Evolutionary conservation across 2,329 filamentous ascomycete genomes (phyloP).

Genomic region (Blumeria graminis): DNA sequence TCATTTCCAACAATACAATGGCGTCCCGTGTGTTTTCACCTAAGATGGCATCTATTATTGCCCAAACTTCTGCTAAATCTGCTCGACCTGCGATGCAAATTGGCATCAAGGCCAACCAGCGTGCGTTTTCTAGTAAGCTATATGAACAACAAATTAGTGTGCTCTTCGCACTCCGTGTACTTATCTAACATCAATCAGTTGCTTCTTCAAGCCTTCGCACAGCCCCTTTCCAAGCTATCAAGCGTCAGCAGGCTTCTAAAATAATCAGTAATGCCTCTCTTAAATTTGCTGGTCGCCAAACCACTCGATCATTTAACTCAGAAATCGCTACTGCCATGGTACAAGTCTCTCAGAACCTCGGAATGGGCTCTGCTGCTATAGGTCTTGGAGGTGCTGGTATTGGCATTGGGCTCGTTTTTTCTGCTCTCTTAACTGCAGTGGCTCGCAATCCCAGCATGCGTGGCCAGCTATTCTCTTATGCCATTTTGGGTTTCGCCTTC

Average conservation of each 20-base stretch:
- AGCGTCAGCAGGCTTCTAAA: slow-evolving; percentile 45
- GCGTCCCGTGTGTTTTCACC: slow-evolving; percentile 56
- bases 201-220: slow-evolving; percentile 8
- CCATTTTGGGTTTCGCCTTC: slow-evolving; percentile 89
- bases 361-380: slow-evolving; percentile 75
- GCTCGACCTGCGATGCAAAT: slow-evolving; percentile 51
- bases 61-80: slow-evolving; percentile 34
- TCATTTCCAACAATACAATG: slow-evolving; percentile 25
- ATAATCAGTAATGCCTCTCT: slow-evolving; percentile 30
- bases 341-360: slow-evolving; percentile 75
- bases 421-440: slow-evolving; percentile 67
- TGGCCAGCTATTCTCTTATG: slow-evolving; percentile 88
- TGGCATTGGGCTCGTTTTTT: slow-evolving; percentile 89
- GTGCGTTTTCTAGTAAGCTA: slow-evolving; percentile 43
- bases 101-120: slow-evolving; percentile 36
- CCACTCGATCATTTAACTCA: slow-evolving; percentile 55
- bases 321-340: slow-evolving; percentile 76
- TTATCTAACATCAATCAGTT: slow-evolving; percentile 15
- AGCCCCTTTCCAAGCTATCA: slow-evolving; percentile 20
- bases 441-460: slow-evolving; percentile 86
- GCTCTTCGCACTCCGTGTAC: neutral
- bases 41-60: slow-evolving; percentile 54
- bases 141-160: neutral
- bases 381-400: slow-evolving; percentile 84
- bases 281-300: slow-evolving; percentile 31